phyloP scores from a whole-genome alignment of 169 alveolate species.

The Cryptosporidium viatorum region DNA sequence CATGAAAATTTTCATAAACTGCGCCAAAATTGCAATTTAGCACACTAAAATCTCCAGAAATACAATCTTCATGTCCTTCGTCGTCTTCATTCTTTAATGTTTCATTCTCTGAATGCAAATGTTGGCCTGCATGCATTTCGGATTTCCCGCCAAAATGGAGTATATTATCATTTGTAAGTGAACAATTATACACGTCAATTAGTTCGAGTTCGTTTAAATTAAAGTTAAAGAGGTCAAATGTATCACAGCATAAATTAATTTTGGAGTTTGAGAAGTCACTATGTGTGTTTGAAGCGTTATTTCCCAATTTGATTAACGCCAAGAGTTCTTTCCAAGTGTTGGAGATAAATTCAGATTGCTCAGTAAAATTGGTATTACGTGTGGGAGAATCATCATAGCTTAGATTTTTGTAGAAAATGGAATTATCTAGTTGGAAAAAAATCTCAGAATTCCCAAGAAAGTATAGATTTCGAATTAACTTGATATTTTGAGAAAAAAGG shows the following conservation, averaged over 20 bases:
- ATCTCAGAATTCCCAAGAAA: slow-evolving; percentile 23
- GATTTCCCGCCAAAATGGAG: neutral
- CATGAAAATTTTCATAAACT: neutral
- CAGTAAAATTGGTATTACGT: neutral
- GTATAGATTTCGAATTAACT: slow-evolving; percentile 19
- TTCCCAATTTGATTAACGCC: neutral
- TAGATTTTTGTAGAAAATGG: slow-evolving; percentile 2
- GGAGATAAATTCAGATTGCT: slow-evolving; percentile 24
- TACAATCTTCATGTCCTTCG: neutral
- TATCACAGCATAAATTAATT: slow-evolving; percentile 20
- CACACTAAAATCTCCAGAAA: neutral
- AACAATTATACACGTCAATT: slow-evolving; percentile 16
- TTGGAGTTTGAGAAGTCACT: neutral
- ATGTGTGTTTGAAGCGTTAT: neutral
- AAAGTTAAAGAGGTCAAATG: slow-evolving; percentile 54
- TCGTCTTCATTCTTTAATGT: neutral
- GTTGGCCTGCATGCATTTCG: neutral
- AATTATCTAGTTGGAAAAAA: slow-evolving; percentile 8
- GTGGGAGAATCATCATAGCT: neutral
- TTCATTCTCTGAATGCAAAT: neutral
- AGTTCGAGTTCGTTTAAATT: neutral
- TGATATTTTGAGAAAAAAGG: neutral
- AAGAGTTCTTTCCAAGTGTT: slow-evolving; percentile 21
- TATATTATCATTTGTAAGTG: neutral
- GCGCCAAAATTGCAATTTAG: neutral